Evolutionary conservation across 371 early-diverging fungal genomes (phyloP).

Genomic region (Rhizomucor pusillus): DNA sequence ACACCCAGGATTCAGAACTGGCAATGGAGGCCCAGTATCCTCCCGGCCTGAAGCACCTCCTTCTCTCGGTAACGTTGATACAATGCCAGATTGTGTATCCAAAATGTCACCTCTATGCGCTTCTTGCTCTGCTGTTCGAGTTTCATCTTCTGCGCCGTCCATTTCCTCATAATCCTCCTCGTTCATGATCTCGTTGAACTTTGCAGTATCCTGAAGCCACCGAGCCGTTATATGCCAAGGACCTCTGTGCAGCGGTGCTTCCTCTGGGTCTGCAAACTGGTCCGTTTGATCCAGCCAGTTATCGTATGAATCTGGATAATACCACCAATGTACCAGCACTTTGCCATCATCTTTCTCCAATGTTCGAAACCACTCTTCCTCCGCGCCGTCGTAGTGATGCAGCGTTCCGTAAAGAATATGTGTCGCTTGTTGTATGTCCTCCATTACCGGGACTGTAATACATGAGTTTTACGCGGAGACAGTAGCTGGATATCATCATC

Average conservation of each 20-base stretch:
- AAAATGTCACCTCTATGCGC: not conserved
- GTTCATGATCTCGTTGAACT: conserved; percentile 77
- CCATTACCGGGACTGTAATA: conserved; percentile 37
- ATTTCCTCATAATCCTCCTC: conserved; percentile 73
- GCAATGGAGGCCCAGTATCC: conserved; percentile 5
- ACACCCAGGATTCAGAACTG: conserved; percentile 21
- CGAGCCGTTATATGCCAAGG: conserved; percentile 69
- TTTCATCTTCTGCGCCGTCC: conserved; percentile 23
- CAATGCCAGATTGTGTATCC: not conserved
- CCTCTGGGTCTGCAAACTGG: conserved; percentile 69
- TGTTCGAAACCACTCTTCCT: conserved; percentile 75
- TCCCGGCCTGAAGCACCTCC: not conserved
- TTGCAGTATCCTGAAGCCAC: conserved; percentile 75
- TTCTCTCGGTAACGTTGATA: not conserved
- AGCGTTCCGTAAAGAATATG: conserved; percentile 60
- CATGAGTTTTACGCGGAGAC: not conserved
- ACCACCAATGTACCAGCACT: conserved; percentile 81
- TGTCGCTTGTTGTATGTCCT: conserved; percentile 50
- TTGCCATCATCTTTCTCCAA: conserved; percentile 65
- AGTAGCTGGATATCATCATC: not conserved
- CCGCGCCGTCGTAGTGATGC: conserved; percentile 43
- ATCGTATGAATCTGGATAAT: conserved; percentile 83
- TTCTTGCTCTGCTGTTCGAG: conserved; percentile 13
- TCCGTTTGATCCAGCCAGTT: conserved; percentile 70
- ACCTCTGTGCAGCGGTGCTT: conserved; percentile 60